Evolutionary conservation across 2,329 filamentous ascomycete species (phyloP).

Genomic region (Didymella lethalis): DNA sequence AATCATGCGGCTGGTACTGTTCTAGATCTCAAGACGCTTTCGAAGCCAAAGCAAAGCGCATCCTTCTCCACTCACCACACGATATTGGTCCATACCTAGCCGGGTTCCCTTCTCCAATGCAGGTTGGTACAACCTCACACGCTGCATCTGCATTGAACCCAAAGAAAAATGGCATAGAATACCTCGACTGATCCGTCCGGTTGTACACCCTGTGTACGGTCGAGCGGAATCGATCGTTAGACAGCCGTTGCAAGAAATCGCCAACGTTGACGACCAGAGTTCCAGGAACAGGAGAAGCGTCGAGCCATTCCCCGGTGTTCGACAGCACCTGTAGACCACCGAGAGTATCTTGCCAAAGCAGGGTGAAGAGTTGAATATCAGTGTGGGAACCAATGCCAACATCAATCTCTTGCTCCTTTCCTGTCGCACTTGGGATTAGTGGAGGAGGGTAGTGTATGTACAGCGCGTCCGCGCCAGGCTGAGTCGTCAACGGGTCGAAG

Average conservation of each 20-base stretch:
- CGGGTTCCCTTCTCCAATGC: conserved; percentile 54
- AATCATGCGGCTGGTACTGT: too few relatives aligned
- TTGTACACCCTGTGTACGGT: conserved; percentile 53
- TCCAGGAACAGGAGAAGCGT: conserved; percentile 39
- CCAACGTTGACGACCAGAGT: conserved; percentile 52
- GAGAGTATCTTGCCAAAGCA: conserved; percentile 17
- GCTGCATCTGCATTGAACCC: conserved; percentile 61
- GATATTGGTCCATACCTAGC: conserved; percentile 56
- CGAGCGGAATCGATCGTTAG: conserved; percentile 59
- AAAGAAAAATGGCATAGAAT: conserved; percentile 67
- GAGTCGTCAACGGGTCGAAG: conserved; percentile 64
- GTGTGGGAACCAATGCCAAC: conserved; percentile 35
- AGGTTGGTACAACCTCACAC: conserved; percentile 58
- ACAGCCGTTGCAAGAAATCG: conserved; percentile 65
- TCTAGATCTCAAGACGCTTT: neutral
- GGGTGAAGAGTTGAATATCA: conserved; percentile 25
- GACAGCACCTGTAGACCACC: conserved; percentile 46
- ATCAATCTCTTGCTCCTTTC: neutral
- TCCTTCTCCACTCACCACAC: neutral
- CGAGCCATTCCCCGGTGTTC: conserved; percentile 44
- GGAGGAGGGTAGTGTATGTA: conserved; percentile 33
- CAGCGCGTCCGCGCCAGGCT: conserved; percentile 54
- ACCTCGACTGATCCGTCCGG: conserved; percentile 48
- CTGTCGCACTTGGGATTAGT: neutral
- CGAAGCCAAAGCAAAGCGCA: neutral